Evolutionary conservation across 1,284 basidiomycete species (phyloP).

Genomic region (Apiotrichum sp.): DNA sequence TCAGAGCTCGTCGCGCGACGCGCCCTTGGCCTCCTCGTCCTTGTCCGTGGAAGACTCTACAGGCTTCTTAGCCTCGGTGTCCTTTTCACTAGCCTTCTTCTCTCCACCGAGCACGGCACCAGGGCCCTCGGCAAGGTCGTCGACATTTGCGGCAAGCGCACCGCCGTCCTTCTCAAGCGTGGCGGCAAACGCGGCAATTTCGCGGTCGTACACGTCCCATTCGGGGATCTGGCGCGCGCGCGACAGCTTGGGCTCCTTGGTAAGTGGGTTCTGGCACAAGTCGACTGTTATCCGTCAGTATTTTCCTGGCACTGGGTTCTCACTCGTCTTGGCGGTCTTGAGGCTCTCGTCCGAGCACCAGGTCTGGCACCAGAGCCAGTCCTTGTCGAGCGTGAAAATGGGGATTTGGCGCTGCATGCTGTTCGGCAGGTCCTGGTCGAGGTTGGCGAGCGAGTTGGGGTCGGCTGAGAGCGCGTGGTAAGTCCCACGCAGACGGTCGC

Average conservation of each 20-base stretch:
- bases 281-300: slow-evolving; percentile 58
- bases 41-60: no score
- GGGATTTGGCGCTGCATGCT: slow-evolving; percentile 81
- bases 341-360: slow-evolving; percentile 52
- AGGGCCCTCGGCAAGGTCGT: slow-evolving; percentile 53
- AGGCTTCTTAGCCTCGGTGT: no score
- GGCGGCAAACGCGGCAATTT: slow-evolving; percentile 56
- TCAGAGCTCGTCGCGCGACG: slow-evolving; percentile 1
- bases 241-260: slow-evolving; percentile 94
- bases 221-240: slow-evolving; percentile 93
- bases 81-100: no score
- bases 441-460: slow-evolving; percentile 84
- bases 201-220: slow-evolving; percentile 83
- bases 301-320: neutral
- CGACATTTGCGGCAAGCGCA: slow-evolving; percentile 63
- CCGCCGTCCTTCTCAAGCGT: slow-evolving; percentile 47
- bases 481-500: slow-evolving; percentile 78
- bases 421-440: slow-evolving; percentile 96
- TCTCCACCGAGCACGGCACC: neutral
- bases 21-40: neutral
- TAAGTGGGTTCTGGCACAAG: slow-evolving; percentile 85
- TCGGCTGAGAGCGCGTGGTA: slow-evolving; percentile 92
- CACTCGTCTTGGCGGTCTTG: slow-evolving; percentile 51
- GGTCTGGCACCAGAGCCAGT: slow-evolving; percentile 78
- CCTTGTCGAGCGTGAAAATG: slow-evolving; percentile 77